Evolutionary conservation across 2,329 filamentous ascomycete species (phyloP), one percentile per base, ranked within the genome.

Genomic region (Talaromyces amestolkiae): DNA sequence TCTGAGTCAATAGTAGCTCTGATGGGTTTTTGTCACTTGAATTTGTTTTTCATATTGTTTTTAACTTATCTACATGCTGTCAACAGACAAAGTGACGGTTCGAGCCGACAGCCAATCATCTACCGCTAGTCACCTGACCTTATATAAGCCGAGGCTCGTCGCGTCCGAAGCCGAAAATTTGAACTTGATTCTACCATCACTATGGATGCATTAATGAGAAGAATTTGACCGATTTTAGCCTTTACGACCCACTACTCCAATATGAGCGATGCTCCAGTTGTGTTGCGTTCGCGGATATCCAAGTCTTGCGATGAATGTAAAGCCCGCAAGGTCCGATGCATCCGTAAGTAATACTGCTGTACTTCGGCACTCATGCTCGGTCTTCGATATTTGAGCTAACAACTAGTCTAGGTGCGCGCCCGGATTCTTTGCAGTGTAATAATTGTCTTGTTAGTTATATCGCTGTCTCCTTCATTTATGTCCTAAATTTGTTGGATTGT

Each of bases 251-350:
- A 39, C 19, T 56, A 15, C 8, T 3, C 19, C 47, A 35, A 47
- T 11, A 67, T 65, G 65, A 17, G 58, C 22, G 62, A 59, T 5
- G 33, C 39, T 27, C 13, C 58, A 7, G 59, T 51, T 22, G 49
- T 67, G 58, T 47, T 68, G 35, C 67, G 53, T 47, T 64, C 68
- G 9, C 60, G 74, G 56, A 61, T 68, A 5, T 70, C 68, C 13
- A 69, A 67, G 7, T 68, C 76, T 6, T 80, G 78, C 69, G 77
- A 80, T 68, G 70, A 72, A 47, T 80, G 78, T 70, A 79, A 79
- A 68, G 65, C 69, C n/a, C 76, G 78, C 47, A 80, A 80, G 68
- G 78, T 80, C 22, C 76, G 78, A 61, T 80, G 78, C 67, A 72
- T 73, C 22, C 74, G 78, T 79, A 71, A 61, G 73, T 68, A 33